Evolutionary conservation across 2,329 filamentous ascomycete genomes (phyloP), one percentile per base, ranked within the genome.

Genomic region (Xylaria sp.): DNA sequence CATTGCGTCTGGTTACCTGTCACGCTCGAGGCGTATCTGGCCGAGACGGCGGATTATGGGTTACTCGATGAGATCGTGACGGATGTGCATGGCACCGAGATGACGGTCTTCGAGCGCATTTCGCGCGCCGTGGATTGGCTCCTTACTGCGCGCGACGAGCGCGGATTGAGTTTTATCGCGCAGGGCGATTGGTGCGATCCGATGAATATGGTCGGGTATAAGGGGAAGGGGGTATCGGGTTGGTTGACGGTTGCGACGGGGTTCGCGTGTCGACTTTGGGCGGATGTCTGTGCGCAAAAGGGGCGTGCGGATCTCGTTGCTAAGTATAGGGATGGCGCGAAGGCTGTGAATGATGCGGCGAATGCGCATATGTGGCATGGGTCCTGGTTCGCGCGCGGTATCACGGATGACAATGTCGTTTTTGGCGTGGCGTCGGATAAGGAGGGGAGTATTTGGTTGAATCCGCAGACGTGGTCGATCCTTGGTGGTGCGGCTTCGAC

Each of bases 161-260:
- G 80, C 2, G 81, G 81, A 0, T 74, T 84, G 5, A 82, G 79
- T 67, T 84, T 79, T 71, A 83, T 84, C 63, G 80, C 80, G 0
- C 81, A 83, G 68, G 82, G 82, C 42, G 82, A 84, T 68, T 84
- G 81, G 81, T 84, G 82, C 64, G 82, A 84, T 61, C 82, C 81
- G 2, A 82, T 84, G 78, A 84, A 84, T 70, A 84, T 84, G 82
- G 82, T 83, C n/a, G 81, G 81, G 3, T 81, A 80, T 67, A 83
- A 82, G 68, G 81, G 81, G 46, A 76, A 77, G 56, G 82, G 82
- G 23, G 81, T 84, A 1, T 84, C 81, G 0, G 82, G 80, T 18
- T 84, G 82, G 82, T 75, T 84, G 39, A 84, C 81, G 0, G 73
- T 84, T 1, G 81, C 81, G 4, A 83, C 81, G 0, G 81, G 73